Base-by-base conservation (phyloP, 106 monocot species). In the Dendrobium officinale region DNA sequence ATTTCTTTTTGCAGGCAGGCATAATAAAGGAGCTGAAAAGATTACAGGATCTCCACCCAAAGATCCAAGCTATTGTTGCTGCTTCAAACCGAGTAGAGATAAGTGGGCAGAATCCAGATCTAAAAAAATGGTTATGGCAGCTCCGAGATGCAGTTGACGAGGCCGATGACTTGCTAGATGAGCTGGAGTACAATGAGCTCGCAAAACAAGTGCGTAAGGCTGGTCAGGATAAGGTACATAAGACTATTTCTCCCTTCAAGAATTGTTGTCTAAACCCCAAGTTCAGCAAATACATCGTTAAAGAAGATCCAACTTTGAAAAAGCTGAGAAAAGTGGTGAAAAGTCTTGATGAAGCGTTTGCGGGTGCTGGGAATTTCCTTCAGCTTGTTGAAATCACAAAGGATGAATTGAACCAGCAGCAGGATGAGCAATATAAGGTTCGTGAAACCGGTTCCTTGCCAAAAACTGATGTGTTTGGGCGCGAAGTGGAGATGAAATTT, bases 111-210 rank as follows among this genome's bases (percentile, higher is more conserved):
- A 55, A 26, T 27, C 79, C 48, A 75, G 75, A 75, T 47, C 73
- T 86, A 2, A 61, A 76, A 47, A 17, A 31, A 33, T 86, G 86
- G 86, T 4, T 82, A 2, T 79, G 79, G 82, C 74, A 79, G 55
- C 66, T 82, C 61, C 72, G 79, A 9, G 48, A 79, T 29, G 86
- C 82, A 9, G 75, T 85, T 20, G 79, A 85, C 42, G 3, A 82
- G 44, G 85, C 85, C 2, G 78, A 85, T 18, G 85, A 82, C 73
- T 55, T 44, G 9, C 22, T 82, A 4, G 86, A 86, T 79, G 82
- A 75, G 75, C 42, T 86, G 13, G 86, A 86, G 49, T 86, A 79
- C 75, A 72, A 79, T 9, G 47, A 79, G 19, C 75, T 86, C 4
- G 41, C 78, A 42, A 51, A 80, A 47, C 24, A 80, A 70, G 68